A percentile compares a stretch with the other conserved stretches of the same genome.
Conservation (phyloP, 257 asterid species). For the Solanum pennellii region DNA sequence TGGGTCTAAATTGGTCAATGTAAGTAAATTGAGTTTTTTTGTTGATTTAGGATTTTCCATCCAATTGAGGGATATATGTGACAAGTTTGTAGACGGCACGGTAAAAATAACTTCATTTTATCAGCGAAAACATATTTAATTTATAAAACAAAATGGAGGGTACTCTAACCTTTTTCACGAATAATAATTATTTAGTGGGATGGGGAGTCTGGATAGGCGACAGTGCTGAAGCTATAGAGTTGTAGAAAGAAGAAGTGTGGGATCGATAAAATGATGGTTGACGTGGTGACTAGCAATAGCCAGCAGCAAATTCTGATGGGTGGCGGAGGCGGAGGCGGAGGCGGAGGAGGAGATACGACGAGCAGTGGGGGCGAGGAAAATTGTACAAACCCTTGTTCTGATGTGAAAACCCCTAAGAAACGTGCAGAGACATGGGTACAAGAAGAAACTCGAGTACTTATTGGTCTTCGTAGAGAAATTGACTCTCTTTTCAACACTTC, state of each 20-base stretch:
- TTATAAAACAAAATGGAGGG: no score
- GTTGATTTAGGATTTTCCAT: no score
- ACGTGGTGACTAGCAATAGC: conserved; percentile 8
- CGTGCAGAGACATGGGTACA: conserved; percentile 91
- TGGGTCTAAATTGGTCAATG: no score
- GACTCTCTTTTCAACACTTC: conserved; percentile 73
- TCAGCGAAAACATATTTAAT: no score
- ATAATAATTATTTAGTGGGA: neutral
- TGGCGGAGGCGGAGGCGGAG: conserved; percentile 7
- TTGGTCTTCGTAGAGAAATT: conserved; percentile 55
- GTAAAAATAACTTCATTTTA: no score
- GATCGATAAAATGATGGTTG: conserved; percentile 27
- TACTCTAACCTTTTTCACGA: no score
- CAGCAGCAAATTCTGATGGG: conserved; percentile 15
- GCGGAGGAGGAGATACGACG: conserved; percentile 9
- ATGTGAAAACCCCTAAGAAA: conserved; percentile 36
- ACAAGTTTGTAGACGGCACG: no score
- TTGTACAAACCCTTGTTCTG: conserved; percentile 23
- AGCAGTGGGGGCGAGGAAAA: conserved; percentile 31
- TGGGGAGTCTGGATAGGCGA: neutral
- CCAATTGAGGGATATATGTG: no score
- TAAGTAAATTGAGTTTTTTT: no score
- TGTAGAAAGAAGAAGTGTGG: conserved; percentile 3
- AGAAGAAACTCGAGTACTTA: conserved; percentile 65
- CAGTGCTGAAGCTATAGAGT: conserved; percentile 1